phyloP scores from a whole-genome alignment of 768 basidiomycete genomes.

The Strobilomyces dryophilus region DNA sequence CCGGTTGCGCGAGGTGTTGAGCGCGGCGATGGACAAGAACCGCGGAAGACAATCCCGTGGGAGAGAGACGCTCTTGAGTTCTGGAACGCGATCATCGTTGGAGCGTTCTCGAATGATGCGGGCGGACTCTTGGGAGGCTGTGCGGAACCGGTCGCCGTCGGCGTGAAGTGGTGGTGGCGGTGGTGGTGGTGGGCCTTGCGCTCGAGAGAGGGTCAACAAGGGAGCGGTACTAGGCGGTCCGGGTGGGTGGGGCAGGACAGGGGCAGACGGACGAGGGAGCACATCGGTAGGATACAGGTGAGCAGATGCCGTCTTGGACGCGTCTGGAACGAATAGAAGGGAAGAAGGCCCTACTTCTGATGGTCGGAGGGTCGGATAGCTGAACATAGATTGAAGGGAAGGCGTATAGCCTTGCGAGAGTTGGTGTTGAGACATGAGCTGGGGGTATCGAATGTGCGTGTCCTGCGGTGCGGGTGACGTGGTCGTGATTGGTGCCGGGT shows the following conservation, averaged over 20 bases:
- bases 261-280: slow-evolving; percentile 34
- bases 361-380: slow-evolving; percentile 31
- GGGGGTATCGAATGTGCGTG: slow-evolving; percentile 53
- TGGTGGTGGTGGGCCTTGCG: slow-evolving; percentile 19
- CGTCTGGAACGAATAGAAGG: slow-evolving; percentile 40
- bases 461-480: slow-evolving; percentile 57
- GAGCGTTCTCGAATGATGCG: slow-evolving; percentile 30
- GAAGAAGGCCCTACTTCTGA: slow-evolving; percentile 37
- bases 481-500: slow-evolving; percentile 63
- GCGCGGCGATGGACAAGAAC: slow-evolving; percentile 72
- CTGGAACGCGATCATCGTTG: slow-evolving; percentile 33
- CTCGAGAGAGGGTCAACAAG: slow-evolving; percentile 27
- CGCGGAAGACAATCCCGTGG: slow-evolving; percentile 71
- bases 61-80: slow-evolving; percentile 61
- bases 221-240: slow-evolving; percentile 10
- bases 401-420: slow-evolving; percentile 74
- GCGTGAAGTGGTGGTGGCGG: slow-evolving; percentile 22
- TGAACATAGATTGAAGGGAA: slow-evolving; percentile 74
- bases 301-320: slow-evolving; percentile 20
- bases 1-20: slow-evolving; percentile 72
- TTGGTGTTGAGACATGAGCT: slow-evolving; percentile 78
- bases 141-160: slow-evolving; percentile 28
- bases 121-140: slow-evolving; percentile 33
- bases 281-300: slow-evolving; percentile 31
- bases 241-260: slow-evolving; percentile 11